phyloP scores from a whole-genome alignment of 495 filamentous ascomycete species.

The Talaromyces trachyspermus region DNA sequence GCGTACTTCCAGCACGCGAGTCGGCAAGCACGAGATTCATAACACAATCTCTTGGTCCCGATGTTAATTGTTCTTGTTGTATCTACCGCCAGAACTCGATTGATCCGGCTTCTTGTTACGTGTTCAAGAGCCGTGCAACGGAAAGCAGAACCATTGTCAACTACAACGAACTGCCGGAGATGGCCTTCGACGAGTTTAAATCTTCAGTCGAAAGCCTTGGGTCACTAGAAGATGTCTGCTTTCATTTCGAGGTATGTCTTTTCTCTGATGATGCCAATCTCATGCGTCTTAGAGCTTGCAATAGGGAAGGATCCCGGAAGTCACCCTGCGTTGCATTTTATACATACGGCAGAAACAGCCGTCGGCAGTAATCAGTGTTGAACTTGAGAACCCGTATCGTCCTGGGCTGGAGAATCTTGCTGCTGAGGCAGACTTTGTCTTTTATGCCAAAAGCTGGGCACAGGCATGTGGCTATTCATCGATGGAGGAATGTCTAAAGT shows the following conservation, averaged over 20 bases:
- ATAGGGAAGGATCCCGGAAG: conserved; percentile 60
- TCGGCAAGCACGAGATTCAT: conserved; percentile 36
- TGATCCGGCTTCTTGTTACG: conserved; percentile 63
- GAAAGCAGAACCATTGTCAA: conserved; percentile 64
- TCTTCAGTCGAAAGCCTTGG: background rate
- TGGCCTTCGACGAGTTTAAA: conserved; percentile 51
- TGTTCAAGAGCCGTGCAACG: conserved; percentile 52
- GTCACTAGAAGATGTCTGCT: conserved; percentile 36
- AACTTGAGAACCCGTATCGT: conserved; percentile 61
- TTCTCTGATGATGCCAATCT: background rate
- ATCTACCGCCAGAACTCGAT: conserved; percentile 48
- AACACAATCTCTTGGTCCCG: conserved; percentile 27
- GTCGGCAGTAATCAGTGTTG: conserved; percentile 51
- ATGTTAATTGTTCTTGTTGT: conserved; percentile 45
- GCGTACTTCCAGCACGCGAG: conserved; percentile 33
- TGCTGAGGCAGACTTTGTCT: conserved; percentile 56
- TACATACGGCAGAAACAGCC: conserved; percentile 45
- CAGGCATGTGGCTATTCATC: conserved; percentile 42
- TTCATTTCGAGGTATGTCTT: conserved; percentile 62
- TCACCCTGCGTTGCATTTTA: conserved; percentile 53
- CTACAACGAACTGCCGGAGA: conserved; percentile 59
- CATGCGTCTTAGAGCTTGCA: conserved; percentile 5
- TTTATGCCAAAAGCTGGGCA: conserved; percentile 66
- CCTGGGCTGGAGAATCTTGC: conserved; percentile 54
- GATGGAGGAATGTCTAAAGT: conserved; percentile 41